phyloP scores from a whole-genome alignment of 2,329 filamentous ascomycete genomes.

The Coleophoma cylindrospora region DNA sequence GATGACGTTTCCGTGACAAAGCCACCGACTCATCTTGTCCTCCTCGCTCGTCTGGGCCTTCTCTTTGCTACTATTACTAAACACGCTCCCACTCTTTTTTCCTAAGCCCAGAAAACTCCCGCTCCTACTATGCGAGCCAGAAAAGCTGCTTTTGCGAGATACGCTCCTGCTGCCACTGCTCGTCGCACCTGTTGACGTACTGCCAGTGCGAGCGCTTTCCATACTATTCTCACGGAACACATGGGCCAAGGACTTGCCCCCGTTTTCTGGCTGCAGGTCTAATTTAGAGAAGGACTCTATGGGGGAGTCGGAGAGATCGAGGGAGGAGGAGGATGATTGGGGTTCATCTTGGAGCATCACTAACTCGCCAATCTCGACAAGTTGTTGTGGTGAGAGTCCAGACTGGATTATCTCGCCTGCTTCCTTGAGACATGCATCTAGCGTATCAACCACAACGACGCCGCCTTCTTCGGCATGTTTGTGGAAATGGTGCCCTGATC shows the following conservation, averaged over 20 bases:
- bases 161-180: neutral
- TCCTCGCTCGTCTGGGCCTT: conserved; percentile 30
- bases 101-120: conserved; percentile 6
- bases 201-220: neutral
- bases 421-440: conserved; percentile 75
- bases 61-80: neutral
- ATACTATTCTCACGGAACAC: neutral
- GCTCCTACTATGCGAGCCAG: conserved; percentile 9
- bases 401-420: conserved; percentile 84
- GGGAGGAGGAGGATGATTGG: conserved; percentile 5
- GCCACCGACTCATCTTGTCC: conserved; percentile 48
- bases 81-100: conserved; percentile 6
- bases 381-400: conserved; percentile 64
- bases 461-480: conserved; percentile 60
- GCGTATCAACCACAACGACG: conserved; percentile 67
- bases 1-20: conserved; percentile 58
- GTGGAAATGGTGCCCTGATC: conserved; percentile 56
- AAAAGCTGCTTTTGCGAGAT: conserved; percentile 16
- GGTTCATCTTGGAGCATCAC: conserved; percentile 46
- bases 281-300: conserved; percentile 5
- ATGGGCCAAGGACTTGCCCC: neutral
- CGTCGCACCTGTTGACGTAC: neutral
- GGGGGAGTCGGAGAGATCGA: neutral
- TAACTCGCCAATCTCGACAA: conserved; percentile 85
- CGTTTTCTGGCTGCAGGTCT: neutral